Conservation (phyloP, 208 protist species). For the Trypanosoma platydactyli region DNA sequence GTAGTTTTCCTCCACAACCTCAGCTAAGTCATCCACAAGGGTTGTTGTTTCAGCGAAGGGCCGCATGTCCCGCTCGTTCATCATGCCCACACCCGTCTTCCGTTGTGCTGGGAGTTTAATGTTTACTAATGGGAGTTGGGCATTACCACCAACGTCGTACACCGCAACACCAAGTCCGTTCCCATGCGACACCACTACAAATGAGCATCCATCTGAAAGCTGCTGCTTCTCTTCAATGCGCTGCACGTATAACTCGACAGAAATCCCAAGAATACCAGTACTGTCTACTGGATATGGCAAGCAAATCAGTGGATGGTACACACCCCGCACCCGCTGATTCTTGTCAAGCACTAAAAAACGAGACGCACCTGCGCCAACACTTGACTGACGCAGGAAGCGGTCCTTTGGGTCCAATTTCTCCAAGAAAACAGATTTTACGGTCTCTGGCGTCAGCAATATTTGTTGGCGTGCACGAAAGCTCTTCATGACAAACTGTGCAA, state of each 20-base stretch:
- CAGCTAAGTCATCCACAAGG: constrained; percentile 29
- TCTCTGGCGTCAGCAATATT: constrained; percentile 44
- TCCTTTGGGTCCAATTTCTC: constrained; percentile 50
- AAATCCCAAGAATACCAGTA: constrained; percentile 51
- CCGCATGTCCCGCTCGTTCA: constrained; percentile 32
- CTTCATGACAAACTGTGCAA: constrained; percentile 87
- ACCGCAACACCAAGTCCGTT: constrained; percentile 28
- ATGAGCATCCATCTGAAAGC: constrained; percentile 17
- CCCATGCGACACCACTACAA: constrained; percentile 30
- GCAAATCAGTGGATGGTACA: constrained; percentile 74
- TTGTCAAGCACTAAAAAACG: constrained; percentile 83
- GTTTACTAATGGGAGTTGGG: constrained; percentile 22
- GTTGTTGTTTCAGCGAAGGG: constrained; percentile 38
- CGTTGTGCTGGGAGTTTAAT: constrained; percentile 27
- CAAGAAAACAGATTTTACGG: constrained; percentile 36
- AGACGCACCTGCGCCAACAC: constrained; percentile 45
- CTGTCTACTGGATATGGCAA: constrained; percentile 62
- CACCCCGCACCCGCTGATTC: constrained; percentile 76
- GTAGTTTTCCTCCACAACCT: constrained; percentile 23
- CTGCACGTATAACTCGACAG: constrained; percentile 54
- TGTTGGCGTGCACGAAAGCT: constrained; percentile 67
- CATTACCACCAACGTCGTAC: constrained; percentile 24
- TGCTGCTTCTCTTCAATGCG: constrained; percentile 9
- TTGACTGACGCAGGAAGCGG: constrained; percentile 72
- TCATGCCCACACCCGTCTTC: neutral